phyloP scores from a whole-genome alignment of 1,284 basidiomycete species.

The Coniferiporia weirii region DNA sequence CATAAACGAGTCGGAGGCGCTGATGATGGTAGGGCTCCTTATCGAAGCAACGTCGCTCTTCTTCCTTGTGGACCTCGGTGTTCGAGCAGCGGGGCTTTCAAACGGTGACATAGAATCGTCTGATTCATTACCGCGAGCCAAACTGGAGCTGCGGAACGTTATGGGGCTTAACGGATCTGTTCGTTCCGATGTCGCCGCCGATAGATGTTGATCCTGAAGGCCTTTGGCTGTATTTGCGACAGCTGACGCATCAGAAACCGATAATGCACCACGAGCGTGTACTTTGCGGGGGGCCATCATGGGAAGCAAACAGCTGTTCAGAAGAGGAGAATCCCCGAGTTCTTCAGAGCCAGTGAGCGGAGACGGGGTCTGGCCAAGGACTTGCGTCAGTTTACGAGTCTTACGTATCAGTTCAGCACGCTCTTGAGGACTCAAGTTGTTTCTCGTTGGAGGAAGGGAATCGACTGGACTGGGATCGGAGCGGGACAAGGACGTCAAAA shows the following conservation, averaged over 20 bases:
- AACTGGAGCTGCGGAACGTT: conserved; percentile 28
- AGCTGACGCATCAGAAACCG: conserved; percentile 8
- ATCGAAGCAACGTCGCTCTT: conserved; percentile 5
- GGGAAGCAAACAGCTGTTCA: conserved; percentile 24
- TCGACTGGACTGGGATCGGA: conserved; percentile 2
- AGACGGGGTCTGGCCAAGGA: conserved; percentile 67
- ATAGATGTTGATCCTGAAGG: not conserved
- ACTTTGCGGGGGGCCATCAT: conserved; percentile 23
- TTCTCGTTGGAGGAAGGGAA: conserved; percentile 52
- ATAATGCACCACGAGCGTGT: conserved; percentile 15
- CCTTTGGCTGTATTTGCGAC: not conserved
- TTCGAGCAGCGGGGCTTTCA: conserved; percentile 13
- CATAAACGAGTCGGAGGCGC: conserved; percentile 28
- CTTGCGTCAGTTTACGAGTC: conserved; percentile 69
- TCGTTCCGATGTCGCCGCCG: conserved; percentile 3
- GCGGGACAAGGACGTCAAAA: conserved; percentile 5
- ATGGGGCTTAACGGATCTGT: conserved; percentile 17
- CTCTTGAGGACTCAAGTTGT: conserved; percentile 58
- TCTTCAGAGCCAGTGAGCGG: conserved; percentile 31
- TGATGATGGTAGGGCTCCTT: conserved; percentile 22
- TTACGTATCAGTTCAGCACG: conserved; percentile 68
- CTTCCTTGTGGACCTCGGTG: conserved; percentile 8
- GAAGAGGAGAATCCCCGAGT: conserved; percentile 21
- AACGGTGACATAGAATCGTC: conserved; percentile 23
- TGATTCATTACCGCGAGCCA: conserved; percentile 31